A percentile compares a stretch with the other conserved stretches of the same genome.
These are phyloP conservation scores for Nakaseomyces delphensis DNA, from an alignment of 1,139 yeast genomes.

Conservation along the genomic window DNA sequence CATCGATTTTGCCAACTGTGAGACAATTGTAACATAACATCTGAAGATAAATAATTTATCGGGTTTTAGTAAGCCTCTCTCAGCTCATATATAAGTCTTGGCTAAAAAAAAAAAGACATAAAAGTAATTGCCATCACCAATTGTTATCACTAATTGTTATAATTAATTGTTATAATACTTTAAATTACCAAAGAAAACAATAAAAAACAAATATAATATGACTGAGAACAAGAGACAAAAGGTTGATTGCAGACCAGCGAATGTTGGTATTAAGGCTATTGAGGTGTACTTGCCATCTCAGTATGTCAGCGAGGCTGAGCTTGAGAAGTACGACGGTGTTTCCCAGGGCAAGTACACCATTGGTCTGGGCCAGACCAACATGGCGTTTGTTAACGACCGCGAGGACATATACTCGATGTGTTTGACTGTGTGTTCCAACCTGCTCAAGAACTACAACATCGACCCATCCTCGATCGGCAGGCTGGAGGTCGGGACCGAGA, in stretches of 20 bases:
- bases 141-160: no score
- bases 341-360: conserved; percentile 95
- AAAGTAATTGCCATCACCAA: no score
- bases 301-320: conserved; percentile 79
- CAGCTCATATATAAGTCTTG: no score
- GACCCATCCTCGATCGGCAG: conserved; percentile 82
- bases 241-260: conserved; percentile 44
- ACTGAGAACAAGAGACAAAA: conserved; percentile 30
- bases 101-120: no score
- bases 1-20: no score
- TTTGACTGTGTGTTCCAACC: conserved; percentile 69
- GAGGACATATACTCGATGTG: conserved; percentile 94
- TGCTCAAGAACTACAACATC: conserved; percentile 71
- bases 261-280: conserved; percentile 93
- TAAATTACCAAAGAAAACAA: neutral
- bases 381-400: conserved; percentile 95
- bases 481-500: conserved; percentile 97
- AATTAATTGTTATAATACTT: no score
- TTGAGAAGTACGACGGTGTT: conserved; percentile 78
- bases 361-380: conserved; percentile 96
- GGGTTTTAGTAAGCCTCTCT: no score
- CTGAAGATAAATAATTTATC: no score
- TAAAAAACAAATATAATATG: conserved; percentile 15
- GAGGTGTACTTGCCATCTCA: conserved; percentile 82
- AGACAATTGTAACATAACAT: no score